These are phyloP conservation scores for Coemansia sp. DNA, from an alignment of 192 early-diverging fungal species.

Conservation along the genomic window DNA sequence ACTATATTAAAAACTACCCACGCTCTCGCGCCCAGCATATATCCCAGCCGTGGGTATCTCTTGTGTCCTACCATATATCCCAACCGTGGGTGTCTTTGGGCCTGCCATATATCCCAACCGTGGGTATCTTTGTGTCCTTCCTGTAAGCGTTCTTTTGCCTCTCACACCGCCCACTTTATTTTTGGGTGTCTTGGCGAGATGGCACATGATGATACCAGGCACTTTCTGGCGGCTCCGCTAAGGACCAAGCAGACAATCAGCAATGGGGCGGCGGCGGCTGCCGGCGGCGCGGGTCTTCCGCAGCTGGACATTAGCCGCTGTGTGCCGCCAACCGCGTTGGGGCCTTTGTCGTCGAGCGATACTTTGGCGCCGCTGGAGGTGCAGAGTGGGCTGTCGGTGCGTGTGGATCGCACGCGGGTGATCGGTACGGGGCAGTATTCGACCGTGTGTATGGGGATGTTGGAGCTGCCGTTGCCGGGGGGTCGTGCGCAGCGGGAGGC, in stretches of 20 bases:
- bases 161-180: too few relatives aligned
- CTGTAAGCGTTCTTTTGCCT: too few relatives aligned
- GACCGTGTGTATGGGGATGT: conserved; percentile 34
- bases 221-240: conserved; percentile 21
- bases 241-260: conserved; percentile 6
- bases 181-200: too few relatives aligned
- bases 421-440: conserved; percentile 43
- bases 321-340: conserved; percentile 26
- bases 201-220: conserved; percentile 24
- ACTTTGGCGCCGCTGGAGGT: conserved; percentile 5
- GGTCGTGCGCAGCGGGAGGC: background rate
- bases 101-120: too few relatives aligned
- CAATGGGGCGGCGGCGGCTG: background rate
- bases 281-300: conserved; percentile 15
- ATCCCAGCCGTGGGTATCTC: too few relatives aligned
- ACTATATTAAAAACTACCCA: too few relatives aligned
- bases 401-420: conserved; percentile 25
- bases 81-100: too few relatives aligned
- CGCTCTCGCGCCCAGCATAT: too few relatives aligned
- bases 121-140: too few relatives aligned
- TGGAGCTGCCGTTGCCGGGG: background rate
- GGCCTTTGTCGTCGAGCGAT: too few relatives aligned
- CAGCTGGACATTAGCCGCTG: conserved; percentile 36
- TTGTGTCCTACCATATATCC: too few relatives aligned
- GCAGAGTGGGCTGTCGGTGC: conserved; percentile 4